Conservation (phyloP, 306 rosid genomes). For the Bauhinia variegata region DNA sequence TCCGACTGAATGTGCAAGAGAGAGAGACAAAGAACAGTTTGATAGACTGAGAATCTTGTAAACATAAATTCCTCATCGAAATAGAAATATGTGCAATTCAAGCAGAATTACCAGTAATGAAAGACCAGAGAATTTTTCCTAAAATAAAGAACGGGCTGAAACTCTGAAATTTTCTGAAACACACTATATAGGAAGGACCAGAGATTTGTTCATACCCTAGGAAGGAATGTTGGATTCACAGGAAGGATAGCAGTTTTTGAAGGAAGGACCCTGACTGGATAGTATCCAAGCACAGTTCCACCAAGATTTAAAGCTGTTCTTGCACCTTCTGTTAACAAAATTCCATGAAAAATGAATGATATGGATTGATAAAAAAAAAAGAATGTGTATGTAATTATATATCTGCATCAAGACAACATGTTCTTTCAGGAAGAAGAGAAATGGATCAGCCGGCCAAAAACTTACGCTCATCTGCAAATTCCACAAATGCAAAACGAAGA, state of each 20-base stretch:
- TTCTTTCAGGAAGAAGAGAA: no score
- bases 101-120: slow-evolving; percentile 5
- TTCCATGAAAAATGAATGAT: slow-evolving; percentile 32
- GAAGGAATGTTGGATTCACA: slow-evolving; percentile 95
- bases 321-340: slow-evolving; percentile 76
- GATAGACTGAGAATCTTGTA: background rate
- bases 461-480: slow-evolving; percentile 95
- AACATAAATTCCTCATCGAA: no score
- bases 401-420: background rate
- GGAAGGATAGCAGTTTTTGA: slow-evolving; percentile 99
- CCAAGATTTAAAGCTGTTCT: slow-evolving; percentile 86
- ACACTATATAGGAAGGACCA: slow-evolving; percentile 5
- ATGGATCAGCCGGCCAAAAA: no score
- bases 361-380: slow-evolving; percentile 24
- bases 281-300: slow-evolving; percentile 91
- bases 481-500: slow-evolving; percentile 99
- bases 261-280: slow-evolving; percentile 94
- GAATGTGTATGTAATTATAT: background rate
- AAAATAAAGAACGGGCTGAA: slow-evolving; percentile 14
- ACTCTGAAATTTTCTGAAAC: slow-evolving; percentile 8
- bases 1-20: slow-evolving; percentile 75
- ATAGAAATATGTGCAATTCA: background rate
- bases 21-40: slow-evolving; percentile 21
- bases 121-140: background rate
- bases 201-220: slow-evolving; percentile 66